Conservation (phyloP, 768 basidiomycete species). For the Mycena leptocephala region DNA sequence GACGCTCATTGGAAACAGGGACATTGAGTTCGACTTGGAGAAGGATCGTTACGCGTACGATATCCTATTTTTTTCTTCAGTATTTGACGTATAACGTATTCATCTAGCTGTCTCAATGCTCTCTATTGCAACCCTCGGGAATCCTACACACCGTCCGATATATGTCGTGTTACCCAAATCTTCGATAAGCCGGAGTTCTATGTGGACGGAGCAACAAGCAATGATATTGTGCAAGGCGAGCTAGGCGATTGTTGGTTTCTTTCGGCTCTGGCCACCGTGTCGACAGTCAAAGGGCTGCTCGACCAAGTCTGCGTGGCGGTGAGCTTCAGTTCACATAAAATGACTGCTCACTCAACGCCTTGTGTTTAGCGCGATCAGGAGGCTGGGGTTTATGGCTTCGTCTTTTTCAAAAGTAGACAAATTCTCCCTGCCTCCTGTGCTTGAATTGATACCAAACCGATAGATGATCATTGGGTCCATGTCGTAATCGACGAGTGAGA, state of each 20-base stretch:
- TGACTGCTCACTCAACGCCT: too few species aligned
- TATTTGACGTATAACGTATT: constrained; percentile 37
- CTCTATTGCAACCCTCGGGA: too few species aligned
- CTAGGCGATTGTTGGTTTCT: constrained; percentile 54
- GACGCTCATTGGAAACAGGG: constrained; percentile 35
- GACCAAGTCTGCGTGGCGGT: constrained; percentile 54
- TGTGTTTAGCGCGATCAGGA: constrained; percentile 42
- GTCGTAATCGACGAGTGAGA: constrained; percentile 56
- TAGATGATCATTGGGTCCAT: constrained; percentile 49
- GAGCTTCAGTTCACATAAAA: neutral
- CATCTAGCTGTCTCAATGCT: too few species aligned
- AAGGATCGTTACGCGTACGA: too few species aligned
- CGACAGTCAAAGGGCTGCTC: constrained; percentile 44
- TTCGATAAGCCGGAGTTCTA: constrained; percentile 51
- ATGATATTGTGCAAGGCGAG: constrained; percentile 50
- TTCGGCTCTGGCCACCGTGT: constrained; percentile 45
- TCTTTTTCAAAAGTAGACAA: too few species aligned
- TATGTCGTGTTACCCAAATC: constrained; percentile 47
- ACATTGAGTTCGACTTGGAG: constrained; percentile 53
- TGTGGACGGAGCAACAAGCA: constrained; percentile 44
- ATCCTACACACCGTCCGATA: constrained; percentile 50
- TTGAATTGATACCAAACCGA: too few species aligned
- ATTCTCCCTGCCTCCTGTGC: too few species aligned
- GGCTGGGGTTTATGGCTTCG: constrained; percentile 54
- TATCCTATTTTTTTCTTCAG: constrained; percentile 45